These are phyloP conservation scores for Serpula lacrymans DNA, from an alignment of 768 basidiomycete genomes.

Conservation along the genomic window DNA sequence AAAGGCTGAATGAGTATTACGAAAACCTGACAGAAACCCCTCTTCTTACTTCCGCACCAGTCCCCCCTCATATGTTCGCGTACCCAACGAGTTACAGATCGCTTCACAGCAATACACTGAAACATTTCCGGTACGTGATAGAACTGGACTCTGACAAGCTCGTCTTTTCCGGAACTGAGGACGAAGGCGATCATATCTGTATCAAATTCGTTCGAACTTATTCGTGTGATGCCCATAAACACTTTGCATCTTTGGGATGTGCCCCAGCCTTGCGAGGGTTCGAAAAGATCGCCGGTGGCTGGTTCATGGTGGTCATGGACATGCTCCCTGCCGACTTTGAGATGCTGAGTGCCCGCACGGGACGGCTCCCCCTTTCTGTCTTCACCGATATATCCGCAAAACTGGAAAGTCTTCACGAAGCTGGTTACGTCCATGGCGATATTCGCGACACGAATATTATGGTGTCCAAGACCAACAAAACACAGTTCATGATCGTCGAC, in stretches of 20 bases:
- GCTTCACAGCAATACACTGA: too few species aligned
- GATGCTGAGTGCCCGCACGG: too few species aligned
- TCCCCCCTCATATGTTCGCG: neutral
- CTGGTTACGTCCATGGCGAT: conserved; percentile 30
- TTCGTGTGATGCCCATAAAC: conserved; percentile 13
- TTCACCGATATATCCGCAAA: neutral
- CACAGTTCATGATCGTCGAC: conserved; percentile 18
- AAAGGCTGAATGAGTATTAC: conserved; percentile 21
- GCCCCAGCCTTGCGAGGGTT: conserved; percentile 22
- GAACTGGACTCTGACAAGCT: too few species aligned
- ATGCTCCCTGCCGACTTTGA: neutral
- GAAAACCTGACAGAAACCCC: conserved; percentile 4
- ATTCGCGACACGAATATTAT: conserved; percentile 27
- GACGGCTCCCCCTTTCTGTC: neutral
- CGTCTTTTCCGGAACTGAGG: conserved; percentile 5
- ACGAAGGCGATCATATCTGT: neutral
- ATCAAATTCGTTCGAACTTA: conserved; percentile 15
- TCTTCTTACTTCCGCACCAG: conserved; percentile 10
- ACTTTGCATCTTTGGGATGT: conserved; percentile 11
- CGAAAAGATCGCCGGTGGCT: conserved; percentile 20
- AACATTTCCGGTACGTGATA: too few species aligned
- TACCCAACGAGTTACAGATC: conserved; percentile 9
- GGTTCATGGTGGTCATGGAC: conserved; percentile 29
- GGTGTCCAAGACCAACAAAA: conserved; percentile 12
- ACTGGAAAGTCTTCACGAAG: conserved; percentile 10